Percentiles rank a stretch among this genome's conserved stretches.
Conservation (phyloP, 257 asterid genomes). For the Coffea canephora region DNA sequence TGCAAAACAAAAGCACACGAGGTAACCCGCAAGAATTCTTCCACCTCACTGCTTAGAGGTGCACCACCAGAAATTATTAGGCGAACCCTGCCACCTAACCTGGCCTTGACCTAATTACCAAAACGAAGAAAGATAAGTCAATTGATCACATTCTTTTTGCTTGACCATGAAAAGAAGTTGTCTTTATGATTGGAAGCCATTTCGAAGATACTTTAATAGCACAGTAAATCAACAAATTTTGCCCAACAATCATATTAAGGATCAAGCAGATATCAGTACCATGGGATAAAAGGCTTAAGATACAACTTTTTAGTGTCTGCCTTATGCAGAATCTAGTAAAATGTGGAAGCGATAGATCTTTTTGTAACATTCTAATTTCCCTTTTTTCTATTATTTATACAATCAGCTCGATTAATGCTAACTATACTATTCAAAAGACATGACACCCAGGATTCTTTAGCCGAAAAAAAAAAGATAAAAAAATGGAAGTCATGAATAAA, state of each 20-base stretch:
- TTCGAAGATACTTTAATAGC: neutral
- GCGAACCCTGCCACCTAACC: constrained; percentile 91
- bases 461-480: no score
- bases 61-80: constrained; percentile 98
- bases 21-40: constrained; percentile 89
- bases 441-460: no score
- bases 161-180: neutral
- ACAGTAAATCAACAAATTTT: neutral
- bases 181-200: neutral
- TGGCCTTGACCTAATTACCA: constrained; percentile 58
- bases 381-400: no score
- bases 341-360: neutral
- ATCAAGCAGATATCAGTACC: neutral
- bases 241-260: neutral
- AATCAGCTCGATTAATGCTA: no score
- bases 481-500: no score
- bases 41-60: constrained; percentile 81
- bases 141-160: neutral
- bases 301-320: neutral
- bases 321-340: no score
- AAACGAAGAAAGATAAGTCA: constrained; percentile 8
- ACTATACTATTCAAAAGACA: no score
- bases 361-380: neutral
- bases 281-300: neutral
- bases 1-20: constrained; percentile 89